Conservation (phyloP, 306 rosid genomes). For the Fagus crenata region DNA sequence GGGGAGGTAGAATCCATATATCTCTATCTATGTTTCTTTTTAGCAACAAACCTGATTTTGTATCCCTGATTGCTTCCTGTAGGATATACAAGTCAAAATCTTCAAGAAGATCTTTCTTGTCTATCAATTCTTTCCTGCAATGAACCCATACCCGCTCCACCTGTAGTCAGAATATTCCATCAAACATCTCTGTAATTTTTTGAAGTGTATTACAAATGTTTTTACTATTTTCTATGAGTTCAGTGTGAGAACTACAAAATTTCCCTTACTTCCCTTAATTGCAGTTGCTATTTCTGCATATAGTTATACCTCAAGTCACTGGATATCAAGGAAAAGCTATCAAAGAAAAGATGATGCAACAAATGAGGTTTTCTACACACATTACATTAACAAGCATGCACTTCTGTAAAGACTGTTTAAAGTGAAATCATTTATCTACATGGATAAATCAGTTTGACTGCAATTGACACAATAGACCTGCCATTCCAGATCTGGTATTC, state of each 20-base stretch:
- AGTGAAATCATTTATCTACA: not conserved
- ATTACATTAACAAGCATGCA: not conserved
- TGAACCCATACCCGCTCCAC: conserved; percentile 44
- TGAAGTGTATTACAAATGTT: too few species aligned
- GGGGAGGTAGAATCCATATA: conserved; percentile 36
- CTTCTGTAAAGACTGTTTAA: not conserved
- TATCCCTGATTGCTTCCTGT: conserved; percentile 33
- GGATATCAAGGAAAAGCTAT: not conserved
- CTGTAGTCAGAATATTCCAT: conserved; percentile 37
- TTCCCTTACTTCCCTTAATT: not conserved
- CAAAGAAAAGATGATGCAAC: not conserved
- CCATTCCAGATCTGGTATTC: not conserved
- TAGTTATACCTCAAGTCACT: not conserved
- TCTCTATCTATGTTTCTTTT: conserved; percentile 14
- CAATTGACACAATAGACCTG: not conserved
- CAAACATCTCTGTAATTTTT: conserved; percentile 18
- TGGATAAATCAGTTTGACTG: not conserved
- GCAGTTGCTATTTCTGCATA: conserved; percentile 5
- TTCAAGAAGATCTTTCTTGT: conserved; percentile 36
- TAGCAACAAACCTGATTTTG: conserved; percentile 4
- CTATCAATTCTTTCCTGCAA: conserved; percentile 58
- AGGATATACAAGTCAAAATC: conserved; percentile 32
- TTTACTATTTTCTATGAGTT: not conserved
- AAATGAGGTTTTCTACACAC: not conserved
- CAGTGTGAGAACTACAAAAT: not conserved